phyloP scores from a whole-genome alignment of 257 asterid species.

The Solanum ossicruentum region DNA sequence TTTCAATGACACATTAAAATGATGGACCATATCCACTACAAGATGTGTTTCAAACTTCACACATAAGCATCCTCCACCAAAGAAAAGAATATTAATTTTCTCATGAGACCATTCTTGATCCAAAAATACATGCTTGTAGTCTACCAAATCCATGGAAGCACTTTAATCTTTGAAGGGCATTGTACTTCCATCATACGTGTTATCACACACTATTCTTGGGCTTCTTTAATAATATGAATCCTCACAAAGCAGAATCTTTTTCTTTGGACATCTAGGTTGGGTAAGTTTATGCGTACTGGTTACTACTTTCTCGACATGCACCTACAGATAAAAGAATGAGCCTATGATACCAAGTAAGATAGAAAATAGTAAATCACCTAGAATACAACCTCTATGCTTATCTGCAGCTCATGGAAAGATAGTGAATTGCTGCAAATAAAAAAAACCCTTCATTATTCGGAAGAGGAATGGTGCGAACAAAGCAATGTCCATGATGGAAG shows the following conservation, averaged over 20 bases:
- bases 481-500: conserved; percentile 43
- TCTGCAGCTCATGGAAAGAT: conserved; percentile 38
- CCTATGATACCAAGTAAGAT: neutral
- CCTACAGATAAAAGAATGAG: too few relatives aligned
- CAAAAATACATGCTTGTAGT: neutral
- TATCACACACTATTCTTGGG: too few relatives aligned
- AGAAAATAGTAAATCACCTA: neutral
- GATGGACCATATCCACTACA: neutral
- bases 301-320: too few relatives aligned
- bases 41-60: neutral
- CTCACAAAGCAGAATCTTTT: too few relatives aligned
- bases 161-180: neutral
- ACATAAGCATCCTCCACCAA: neutral
- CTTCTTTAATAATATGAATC: too few relatives aligned
- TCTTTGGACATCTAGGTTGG: too few relatives aligned
- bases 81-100: neutral
- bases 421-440: conserved; percentile 37
- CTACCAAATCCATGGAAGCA: conserved; percentile 1
- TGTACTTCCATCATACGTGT: neutral
- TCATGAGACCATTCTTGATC: neutral
- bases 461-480: conserved; percentile 37
- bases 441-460: conserved; percentile 17
- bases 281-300: too few relatives aligned
- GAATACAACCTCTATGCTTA: conserved; percentile 36
- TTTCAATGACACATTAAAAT: neutral